Evolutionary conservation across 2,329 filamentous ascomycete species (phyloP).

Genomic region (Raffaelea ambrosiae): DNA sequence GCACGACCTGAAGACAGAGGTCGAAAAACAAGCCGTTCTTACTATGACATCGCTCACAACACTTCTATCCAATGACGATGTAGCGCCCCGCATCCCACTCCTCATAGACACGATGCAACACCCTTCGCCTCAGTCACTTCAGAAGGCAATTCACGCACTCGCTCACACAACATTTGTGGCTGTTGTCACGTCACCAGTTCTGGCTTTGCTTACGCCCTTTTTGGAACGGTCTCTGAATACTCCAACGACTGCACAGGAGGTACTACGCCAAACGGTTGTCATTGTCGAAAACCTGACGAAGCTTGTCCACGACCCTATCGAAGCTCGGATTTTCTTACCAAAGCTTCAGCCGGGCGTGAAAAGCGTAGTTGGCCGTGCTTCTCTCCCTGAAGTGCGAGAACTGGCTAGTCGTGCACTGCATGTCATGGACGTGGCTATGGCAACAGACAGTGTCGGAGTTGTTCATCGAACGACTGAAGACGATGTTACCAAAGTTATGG

Average conservation of each 20-base stretch:
- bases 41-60: constrained; percentile 88
- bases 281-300: constrained; percentile 98
- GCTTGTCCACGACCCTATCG: constrained; percentile 89
- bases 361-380: constrained; percentile 76
- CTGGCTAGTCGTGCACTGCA: constrained; percentile 72
- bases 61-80: constrained; percentile 93
- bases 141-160: constrained; percentile 93
- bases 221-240: constrained; percentile 91
- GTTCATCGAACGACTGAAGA: constrained; percentile 60
- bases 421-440: constrained; percentile 93
- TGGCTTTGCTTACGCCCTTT: constrained; percentile 88
- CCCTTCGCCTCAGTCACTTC: constrained; percentile 76
- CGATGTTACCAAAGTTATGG: constrained; percentile 66
- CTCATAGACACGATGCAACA: constrained; percentile 94
- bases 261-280: constrained; percentile 88
- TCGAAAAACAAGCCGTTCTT: constrained; percentile 79
- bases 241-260: constrained; percentile 84
- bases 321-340: constrained; percentile 89
- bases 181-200: constrained; percentile 87
- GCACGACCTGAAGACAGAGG: constrained; percentile 91
- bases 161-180: constrained; percentile 99
- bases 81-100: constrained; percentile 82
- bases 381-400: constrained; percentile 89
- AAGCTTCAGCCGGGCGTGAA: constrained; percentile 93
- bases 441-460: constrained; percentile 42